Base-by-base conservation (phyloP, 2,329 filamentous ascomycete species). In the Ramularia endophylla region DNA sequence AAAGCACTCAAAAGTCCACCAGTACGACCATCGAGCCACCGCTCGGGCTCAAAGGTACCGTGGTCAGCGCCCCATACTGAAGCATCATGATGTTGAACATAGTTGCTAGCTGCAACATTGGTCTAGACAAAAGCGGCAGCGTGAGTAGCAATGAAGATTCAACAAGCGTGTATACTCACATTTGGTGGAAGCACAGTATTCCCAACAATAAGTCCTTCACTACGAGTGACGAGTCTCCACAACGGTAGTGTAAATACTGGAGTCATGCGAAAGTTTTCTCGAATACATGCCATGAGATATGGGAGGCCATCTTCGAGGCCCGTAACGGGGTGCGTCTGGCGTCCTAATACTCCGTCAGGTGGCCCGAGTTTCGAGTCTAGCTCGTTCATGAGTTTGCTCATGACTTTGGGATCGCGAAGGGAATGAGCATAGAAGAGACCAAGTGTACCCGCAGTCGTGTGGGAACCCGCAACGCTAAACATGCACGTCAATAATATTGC, bases 1-100 rank as follows among this genome's bases (percentile, higher is more conserved):
- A 44, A 27, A 25, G 40, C 17, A 35, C 12, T 29, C 8, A 28
- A 33, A 12, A 36, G 16, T 6, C 34, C 38, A 13, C 35, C 35
- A 20, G 29, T 34, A 20, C 34, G 28, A 18, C 34, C 39, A 25
- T 46, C 31, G 36, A 43, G 34, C 36, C 28, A 46, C 7, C 40
- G 22, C 6, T 35, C 31, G 16, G 35, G 36, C 28, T 42, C 39
- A 20, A 39, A 36, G 11, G 19, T 25, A 12, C 27, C 39, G 22
- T 41, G 39, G 20, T 46, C 36, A 2, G n/a, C 1, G 12, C 39
- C 34, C 39, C 43, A 42, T 19, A 46, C 19, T 3, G 38, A 27
- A 8, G 25, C 13, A 30, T 41, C 35, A 8, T 39, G 39, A 38
- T 39, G 29, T 6, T 34, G 32, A 7, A 34, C 32, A n/a, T 20